phyloP scores from a whole-genome alignment of 257 asterid genomes.

The Solanum corneliomulleri region DNA sequence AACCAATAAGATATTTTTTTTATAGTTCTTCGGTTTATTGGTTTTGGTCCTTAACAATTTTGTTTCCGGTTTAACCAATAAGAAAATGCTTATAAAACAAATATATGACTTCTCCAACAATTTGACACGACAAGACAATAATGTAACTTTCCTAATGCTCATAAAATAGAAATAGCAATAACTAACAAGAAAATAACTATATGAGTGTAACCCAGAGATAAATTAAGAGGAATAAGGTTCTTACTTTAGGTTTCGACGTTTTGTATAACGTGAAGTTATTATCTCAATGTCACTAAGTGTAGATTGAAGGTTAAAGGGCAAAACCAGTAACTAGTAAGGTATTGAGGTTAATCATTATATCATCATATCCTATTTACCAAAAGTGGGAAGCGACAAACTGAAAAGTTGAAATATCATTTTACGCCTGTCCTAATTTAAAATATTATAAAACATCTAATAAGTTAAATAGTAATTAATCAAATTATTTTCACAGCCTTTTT shows the following conservation, averaged over 20 bases:
- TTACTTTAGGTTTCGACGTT: not conserved
- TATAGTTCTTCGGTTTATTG: too few species aligned
- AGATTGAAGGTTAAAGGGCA: not conserved
- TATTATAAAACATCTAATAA: too few species aligned
- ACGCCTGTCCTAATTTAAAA: not conserved
- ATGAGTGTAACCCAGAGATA: not conserved
- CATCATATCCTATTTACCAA: not conserved
- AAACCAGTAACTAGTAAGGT: not conserved
- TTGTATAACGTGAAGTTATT: not conserved
- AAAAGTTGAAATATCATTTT: not conserved
- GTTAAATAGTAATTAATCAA: not conserved
- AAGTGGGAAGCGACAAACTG: not conserved
- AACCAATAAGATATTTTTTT: too few species aligned
- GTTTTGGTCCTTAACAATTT: not conserved
- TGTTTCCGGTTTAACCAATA: not conserved
- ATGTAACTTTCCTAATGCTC: not conserved
- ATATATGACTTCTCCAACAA: not conserved
- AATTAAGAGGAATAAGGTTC: not conserved
- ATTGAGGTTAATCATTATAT: not conserved
- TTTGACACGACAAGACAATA: not conserved
- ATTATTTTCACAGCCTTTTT: not conserved
- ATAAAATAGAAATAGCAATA: not conserved
- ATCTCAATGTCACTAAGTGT: not conserved
- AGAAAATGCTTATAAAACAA: not conserved
- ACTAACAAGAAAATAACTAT: not conserved